Evolutionary conservation across 2,329 filamentous ascomycete genomes (phyloP), one percentile per base, ranked within the genome.

Genomic region (Rhinocladiella similis): DNA sequence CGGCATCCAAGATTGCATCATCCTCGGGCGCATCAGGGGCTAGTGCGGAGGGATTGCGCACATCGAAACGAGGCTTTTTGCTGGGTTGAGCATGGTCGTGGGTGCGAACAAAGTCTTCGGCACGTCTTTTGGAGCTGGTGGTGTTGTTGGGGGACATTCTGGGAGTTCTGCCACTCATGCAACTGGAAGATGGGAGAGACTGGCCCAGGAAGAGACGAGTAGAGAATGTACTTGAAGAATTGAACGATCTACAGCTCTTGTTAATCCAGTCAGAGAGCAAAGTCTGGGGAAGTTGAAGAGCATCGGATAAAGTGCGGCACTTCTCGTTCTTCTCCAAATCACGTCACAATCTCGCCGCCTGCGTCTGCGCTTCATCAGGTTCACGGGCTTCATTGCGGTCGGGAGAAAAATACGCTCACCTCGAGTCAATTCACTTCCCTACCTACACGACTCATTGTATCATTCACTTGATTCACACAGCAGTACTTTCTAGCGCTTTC

Each of bases 31-130:
- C 88, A 70, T 95, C 91, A 1, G 92, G 86, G 1, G 91, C 93
- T 3, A 99, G 83, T 1, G 90, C 91, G 14, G 92, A 96, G 2
- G 94, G 94, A 70, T 99, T 97, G 63, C 94, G 90, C 51, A 94
- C 79, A 72, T 99, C 94, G 74, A 99, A 99, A 68, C 90, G 91
- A 57, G 91, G 88, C 69, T 91, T 92, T 72, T 95, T 95, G 50
- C 78, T 71, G 2, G 78, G 73, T 27, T 80, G 76, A 27, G 46
- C 50, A 41, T 57, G 81, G 63, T 82, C 77, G 67, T 90, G 86
- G 16, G 84, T 85, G 56, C 90, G 86, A 43, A 88, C 85, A 70
- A 89, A 95, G 66, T 87, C 84, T 75, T 96, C 91, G 66, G 87
- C 89, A 3, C 84, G 88, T 63, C 91, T 87, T 75, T 93, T 96